Base-by-base conservation (phyloP, 23 red algal species). In the Gracilaria caudata region DNA sequence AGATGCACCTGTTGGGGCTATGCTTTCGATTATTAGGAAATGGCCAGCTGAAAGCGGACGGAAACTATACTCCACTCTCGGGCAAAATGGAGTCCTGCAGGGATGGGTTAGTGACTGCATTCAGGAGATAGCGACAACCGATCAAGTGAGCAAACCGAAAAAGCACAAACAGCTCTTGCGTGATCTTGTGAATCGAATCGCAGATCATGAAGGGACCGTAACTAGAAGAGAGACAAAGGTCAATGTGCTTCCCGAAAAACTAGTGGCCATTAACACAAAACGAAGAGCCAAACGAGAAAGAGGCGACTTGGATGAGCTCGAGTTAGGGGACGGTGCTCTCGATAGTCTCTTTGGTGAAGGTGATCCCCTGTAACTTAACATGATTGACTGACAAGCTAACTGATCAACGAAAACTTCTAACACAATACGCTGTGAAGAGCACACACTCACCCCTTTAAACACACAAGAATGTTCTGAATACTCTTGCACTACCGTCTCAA, bases 321-420 rank as follows among this genome's bases (percentile, higher is more conserved):
- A 73, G n/a, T 51, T 88, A 21, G 73, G 32, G n/a, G 84, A 88
- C 32, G 43, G 23, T 51, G 84, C 84, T 30, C 54, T 88, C 12
- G 84, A 88, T 28, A 88, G 84, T 71, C 70, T 88, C 3, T 88
- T 77, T 60, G 84, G 71, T n/a, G 84, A 56, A 30, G 84, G 84
- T 24, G 71, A 88, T 40, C 70, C 84, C 20, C 49, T 88, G 34
- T 88, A 78, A 61, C 3, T 55, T 17, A 64, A 23, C 12, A 21
- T 38, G 61, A 16, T 60, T 8, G 10, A 7, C 46, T 57, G 34
- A 57, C 21, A 79, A 36, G 20, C 47, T 79, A 55, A 57, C 54
- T 58, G 3, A 37, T 58, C 16, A 35, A 55, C 19, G 35, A 79
- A 19, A 30, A 64, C 21, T 45, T 32, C 58, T 64, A 64, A 64